Evolutionary conservation across 2,329 filamentous ascomycete species (phyloP).

Genomic region (Ceratocystis huliohia): DNA sequence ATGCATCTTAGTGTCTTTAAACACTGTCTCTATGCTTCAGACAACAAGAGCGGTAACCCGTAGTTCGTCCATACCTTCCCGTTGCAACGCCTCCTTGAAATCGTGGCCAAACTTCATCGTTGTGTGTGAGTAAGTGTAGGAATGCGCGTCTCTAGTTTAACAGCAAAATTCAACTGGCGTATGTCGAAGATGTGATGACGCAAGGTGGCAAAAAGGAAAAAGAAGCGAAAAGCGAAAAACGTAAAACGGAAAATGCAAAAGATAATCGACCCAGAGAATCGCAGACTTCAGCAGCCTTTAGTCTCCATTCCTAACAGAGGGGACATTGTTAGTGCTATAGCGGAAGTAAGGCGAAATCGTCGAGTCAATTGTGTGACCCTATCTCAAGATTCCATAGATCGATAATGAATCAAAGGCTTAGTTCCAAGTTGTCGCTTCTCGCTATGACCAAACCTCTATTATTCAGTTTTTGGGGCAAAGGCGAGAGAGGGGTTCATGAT

Average conservation of each 20-base stretch:
- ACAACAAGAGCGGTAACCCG: too few relatives aligned
- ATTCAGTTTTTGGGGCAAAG: too few relatives aligned
- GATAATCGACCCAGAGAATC: not conserved
- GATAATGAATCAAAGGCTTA: not conserved
- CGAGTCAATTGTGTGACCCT: not conserved
- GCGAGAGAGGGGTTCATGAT: not conserved
- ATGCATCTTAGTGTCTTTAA: too few relatives aligned
- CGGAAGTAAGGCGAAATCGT: not conserved
- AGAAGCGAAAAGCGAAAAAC: too few relatives aligned
- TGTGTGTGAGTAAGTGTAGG: not conserved
- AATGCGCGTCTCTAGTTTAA: not conserved
- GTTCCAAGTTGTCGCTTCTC: not conserved
- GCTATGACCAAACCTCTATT: not conserved
- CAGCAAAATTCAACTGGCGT: not conserved
- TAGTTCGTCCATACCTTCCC: constrained; percentile 36
- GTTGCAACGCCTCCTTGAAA: constrained; percentile 56
- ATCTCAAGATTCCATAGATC: not conserved
- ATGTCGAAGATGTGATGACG: not conserved
- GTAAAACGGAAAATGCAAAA: not conserved
- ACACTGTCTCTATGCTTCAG: too few relatives aligned
- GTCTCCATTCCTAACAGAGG: not conserved
- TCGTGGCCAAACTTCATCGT: constrained; percentile 78
- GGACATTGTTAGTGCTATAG: not conserved
- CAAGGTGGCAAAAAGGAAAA: too few relatives aligned
- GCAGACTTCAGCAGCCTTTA: not conserved